Evolutionary conservation across 768 basidiomycete genomes (phyloP), one percentile per base, ranked within the genome.

Genomic region (Cubamyces sp.): DNA sequence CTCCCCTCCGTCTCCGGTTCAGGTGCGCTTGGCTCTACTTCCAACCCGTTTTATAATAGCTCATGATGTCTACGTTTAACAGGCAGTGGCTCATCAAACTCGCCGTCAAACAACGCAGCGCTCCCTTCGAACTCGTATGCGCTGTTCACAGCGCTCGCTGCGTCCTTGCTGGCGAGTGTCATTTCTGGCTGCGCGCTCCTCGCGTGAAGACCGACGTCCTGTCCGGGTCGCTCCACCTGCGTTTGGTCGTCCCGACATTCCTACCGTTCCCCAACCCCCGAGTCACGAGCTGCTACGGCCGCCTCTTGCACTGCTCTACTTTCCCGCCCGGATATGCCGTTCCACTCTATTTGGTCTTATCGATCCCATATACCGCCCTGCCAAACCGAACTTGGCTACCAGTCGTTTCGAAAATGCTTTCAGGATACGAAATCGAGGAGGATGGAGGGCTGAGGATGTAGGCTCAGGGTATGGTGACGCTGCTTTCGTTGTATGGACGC

Each of bases 1-100:
- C 19, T 68, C 8, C 69, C 71, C 2, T 54, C 55, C 15, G 55
- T 41, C 19, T 60, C 63, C 0, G 48, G 51, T 34, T 39, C 62
- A 9, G 40, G 43, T 6, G 42, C 54, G 48, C 28, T 18, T 4
- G 7, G 5, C 14, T 49, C 23, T 5, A 11, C 2, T 5, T 6
- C 5, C 5, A 7, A 5, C 14, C 14, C 26, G 6, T 26, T 15
- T 5, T n/a, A 42, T n/a, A 5, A 2, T 6, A 14, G 51, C 25
- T 54, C n/a, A 11, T n/a, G 25, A 19, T 40, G 15, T 42, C 18
- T 28, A n/a, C 5, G 9, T 49, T n/a, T 23, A 47, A 23, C 19
- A 47, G 23, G 19, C 46, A 49, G 48, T 25, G 48, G 48, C 28
- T 15, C 48, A 15, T 39, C 39, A n/a, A 26, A 9, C 37, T 34